These are phyloP conservation scores for Discostella stelligera DNA, from an alignment of 352 stramenopile genomes.

Conservation along the genomic window DNA sequence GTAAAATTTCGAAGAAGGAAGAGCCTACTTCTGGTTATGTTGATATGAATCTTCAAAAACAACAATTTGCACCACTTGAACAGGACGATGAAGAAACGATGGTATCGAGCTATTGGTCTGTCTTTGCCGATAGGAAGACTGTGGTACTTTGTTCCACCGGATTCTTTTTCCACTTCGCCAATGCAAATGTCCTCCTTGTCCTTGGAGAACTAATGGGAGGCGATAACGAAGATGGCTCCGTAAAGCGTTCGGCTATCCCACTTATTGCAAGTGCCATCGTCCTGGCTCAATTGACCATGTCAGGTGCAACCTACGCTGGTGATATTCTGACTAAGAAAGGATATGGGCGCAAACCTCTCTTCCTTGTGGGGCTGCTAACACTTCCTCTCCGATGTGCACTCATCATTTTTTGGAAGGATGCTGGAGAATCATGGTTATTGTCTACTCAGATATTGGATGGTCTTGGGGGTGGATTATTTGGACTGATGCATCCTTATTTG, in stretches of 20 bases:
- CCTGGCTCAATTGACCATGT: slow-evolving; percentile 75
- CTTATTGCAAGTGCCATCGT: slow-evolving; percentile 78
- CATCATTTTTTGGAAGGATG: slow-evolving; percentile 76
- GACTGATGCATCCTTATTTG: slow-evolving; percentile 75
- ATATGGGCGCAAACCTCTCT: slow-evolving; percentile 69
- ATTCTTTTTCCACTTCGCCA: slow-evolving; percentile 82
- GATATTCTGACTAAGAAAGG: slow-evolving; percentile 59
- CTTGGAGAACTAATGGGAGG: slow-evolving; percentile 77
- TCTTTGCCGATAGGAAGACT: slow-evolving; percentile 69
- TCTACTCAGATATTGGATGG: slow-evolving; percentile 81
- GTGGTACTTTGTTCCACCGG: slow-evolving; percentile 73
- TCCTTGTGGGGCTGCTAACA: slow-evolving; percentile 60
- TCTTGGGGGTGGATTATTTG: slow-evolving; percentile 70
- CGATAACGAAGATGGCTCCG: slow-evolving; percentile 55
- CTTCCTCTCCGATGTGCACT: slow-evolving; percentile 74
- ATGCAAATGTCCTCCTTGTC: slow-evolving; percentile 80
- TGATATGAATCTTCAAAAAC: slow-evolving; percentile 34
- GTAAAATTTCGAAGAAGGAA: slow-evolving; percentile 12
- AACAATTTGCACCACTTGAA: slow-evolving; percentile 2
- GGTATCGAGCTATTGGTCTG: slow-evolving; percentile 58
- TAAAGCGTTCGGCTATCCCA: slow-evolving; percentile 68
- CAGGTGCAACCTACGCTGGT: slow-evolving; percentile 59
- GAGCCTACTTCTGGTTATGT: slow-evolving; percentile 27
- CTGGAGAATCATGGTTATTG: slow-evolving; percentile 57
- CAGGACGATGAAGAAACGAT: slow-evolving; percentile 8